Evolutionary conservation across 1,139 yeast genomes (phyloP).

Genomic region (Pneumocystis canis): DNA sequence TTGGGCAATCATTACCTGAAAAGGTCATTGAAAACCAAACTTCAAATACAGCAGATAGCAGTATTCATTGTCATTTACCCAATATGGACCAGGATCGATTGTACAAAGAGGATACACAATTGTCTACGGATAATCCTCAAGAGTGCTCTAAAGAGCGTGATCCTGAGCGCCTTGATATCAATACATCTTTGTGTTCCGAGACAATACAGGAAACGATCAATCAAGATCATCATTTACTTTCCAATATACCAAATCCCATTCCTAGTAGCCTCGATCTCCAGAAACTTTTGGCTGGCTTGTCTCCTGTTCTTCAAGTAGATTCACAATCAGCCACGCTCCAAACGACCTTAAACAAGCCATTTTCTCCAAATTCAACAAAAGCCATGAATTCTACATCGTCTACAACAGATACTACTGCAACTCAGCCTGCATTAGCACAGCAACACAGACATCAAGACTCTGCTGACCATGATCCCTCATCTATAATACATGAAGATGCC

Average conservation of each 20-base stretch:
- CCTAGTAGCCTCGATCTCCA: background rate
- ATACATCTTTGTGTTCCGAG: background rate
- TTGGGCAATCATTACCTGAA: background rate
- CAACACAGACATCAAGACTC: background rate
- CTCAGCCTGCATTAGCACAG: background rate
- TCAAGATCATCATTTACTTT: background rate
- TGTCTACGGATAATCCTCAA: background rate
- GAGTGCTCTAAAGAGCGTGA: background rate
- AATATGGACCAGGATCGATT: background rate
- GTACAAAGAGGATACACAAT: background rate
- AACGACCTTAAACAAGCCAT: background rate
- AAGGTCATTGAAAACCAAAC: background rate
- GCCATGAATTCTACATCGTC: background rate
- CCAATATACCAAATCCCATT: background rate
- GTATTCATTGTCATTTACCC: background rate
- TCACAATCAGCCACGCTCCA: background rate
- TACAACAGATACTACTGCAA: background rate
- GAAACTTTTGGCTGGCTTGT: background rate
- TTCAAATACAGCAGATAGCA: background rate
- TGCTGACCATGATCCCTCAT: background rate
- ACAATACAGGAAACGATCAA: background rate
- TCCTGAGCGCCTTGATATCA: background rate
- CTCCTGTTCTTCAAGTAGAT: background rate
- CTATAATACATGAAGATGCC: slow-evolving; percentile 33
- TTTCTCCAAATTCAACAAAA: background rate